phyloP scores from a whole-genome alignment of 2,329 filamentous ascomycete genomes.

The Colletotrichum eleusines region DNA sequence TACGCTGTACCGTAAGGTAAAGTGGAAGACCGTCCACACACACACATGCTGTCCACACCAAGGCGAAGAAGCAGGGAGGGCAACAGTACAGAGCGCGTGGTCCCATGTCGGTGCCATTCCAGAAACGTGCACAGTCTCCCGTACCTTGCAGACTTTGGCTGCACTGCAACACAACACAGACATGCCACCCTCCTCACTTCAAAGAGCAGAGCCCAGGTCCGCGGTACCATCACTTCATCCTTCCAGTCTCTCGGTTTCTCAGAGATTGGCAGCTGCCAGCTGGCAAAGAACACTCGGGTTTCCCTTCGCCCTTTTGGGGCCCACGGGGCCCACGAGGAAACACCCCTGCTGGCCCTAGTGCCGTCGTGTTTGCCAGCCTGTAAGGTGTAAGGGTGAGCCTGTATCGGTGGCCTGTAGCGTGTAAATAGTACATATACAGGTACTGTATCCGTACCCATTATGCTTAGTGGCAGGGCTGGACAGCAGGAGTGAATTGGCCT shows the following conservation, averaged over 20 bases:
- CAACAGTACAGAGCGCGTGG: background rate
- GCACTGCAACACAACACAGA: slow-evolving; percentile 36
- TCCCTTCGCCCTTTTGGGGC: background rate
- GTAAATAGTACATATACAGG: too few species aligned
- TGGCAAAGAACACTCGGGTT: background rate
- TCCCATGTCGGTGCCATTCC: slow-evolving; percentile 31
- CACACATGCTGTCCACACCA: too few species aligned
- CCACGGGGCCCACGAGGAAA: background rate
- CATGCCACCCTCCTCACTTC: slow-evolving; percentile 11
- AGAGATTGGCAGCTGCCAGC: slow-evolving; percentile 1
- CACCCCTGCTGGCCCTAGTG: slow-evolving; percentile 6
- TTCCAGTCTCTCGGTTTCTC: background rate
- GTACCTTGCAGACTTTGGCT: slow-evolving; percentile 39
- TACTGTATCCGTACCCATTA: slow-evolving; percentile 3
- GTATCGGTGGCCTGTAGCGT: background rate
- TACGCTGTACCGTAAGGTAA: background rate
- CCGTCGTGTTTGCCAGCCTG: slow-evolving; percentile 13
- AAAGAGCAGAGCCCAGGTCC: slow-evolving; percentile 31
- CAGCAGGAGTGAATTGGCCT: slow-evolving; percentile 11
- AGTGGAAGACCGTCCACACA: slow-evolving; percentile 23
- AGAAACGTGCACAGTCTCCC: slow-evolving; percentile 35
- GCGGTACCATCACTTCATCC: slow-evolving; percentile 19
- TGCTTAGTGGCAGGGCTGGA: slow-evolving; percentile 15
- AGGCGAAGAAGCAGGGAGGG: too few species aligned
- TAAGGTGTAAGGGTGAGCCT: background rate